Evolutionary conservation across 2,329 filamentous ascomycete genomes (phyloP).

Genomic region (Cladosporium cucumerinum): DNA sequence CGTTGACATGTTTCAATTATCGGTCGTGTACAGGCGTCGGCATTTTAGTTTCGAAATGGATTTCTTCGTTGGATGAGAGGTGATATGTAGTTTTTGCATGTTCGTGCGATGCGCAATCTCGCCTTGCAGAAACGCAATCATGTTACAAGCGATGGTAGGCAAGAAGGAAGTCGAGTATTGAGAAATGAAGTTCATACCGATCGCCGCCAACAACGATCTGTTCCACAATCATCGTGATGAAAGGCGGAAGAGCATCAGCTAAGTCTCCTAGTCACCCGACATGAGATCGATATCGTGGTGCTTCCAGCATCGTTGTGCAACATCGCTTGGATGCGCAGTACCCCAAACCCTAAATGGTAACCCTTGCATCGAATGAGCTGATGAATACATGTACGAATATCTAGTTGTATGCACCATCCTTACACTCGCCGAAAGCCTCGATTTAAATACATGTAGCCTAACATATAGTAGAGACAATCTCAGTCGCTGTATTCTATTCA

Average conservation of each 20-base stretch:
- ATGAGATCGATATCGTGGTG: no score
- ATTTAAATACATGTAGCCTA: no score
- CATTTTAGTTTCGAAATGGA: not conserved
- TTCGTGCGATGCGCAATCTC: no score
- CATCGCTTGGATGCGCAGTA: not conserved
- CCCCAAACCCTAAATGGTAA: not conserved
- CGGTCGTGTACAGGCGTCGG: not conserved
- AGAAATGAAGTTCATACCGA: not conserved
- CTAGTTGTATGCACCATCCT: no score
- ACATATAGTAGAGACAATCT: no score
- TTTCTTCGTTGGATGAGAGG: not conserved
- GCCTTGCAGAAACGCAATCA: no score
- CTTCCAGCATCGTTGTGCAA: not conserved
- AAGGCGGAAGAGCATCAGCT: not conserved
- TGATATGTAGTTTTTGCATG: not conserved
- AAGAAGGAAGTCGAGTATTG: no score
- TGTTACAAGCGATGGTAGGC: no score
- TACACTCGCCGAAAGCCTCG: no score
- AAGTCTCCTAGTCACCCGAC: no score
- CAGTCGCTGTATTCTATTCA: no score
- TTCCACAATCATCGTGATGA: not conserved
- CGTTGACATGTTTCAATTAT: not conserved
- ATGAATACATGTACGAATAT: no score
- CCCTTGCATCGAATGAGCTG: not conserved
- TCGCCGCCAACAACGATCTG: not conserved